Evolutionary conservation across 495 filamentous ascomycete genomes (phyloP).

Genomic region (Penicillium ochrochloron): DNA sequence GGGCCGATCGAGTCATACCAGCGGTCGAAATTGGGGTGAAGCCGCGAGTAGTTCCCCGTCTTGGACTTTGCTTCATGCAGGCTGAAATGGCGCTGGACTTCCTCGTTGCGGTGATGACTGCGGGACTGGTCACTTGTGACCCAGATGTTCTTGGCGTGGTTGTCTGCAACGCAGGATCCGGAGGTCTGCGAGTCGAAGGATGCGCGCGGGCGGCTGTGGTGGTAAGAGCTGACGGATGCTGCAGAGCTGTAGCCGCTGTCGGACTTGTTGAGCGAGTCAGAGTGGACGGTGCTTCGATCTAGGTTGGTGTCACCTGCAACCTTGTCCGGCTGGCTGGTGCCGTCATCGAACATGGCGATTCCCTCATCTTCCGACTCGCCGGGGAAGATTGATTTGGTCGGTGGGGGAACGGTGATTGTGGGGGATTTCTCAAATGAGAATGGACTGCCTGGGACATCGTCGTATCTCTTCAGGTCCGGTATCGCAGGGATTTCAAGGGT

Average conservation of each 20-base stretch:
- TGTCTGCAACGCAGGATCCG: constrained; percentile 20
- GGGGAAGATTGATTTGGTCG: constrained; percentile 15
- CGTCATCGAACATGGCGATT: constrained; percentile 34
- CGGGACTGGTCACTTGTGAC: background rate
- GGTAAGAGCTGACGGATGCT: constrained; percentile 38
- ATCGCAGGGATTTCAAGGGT: constrained; percentile 29
- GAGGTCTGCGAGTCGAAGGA: constrained; percentile 40
- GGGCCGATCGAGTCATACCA: constrained; percentile 31
- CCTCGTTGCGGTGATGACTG: constrained; percentile 5
- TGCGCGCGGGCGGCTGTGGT: constrained; percentile 30
- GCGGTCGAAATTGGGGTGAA: constrained; percentile 21
- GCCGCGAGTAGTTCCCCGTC: constrained; percentile 25
- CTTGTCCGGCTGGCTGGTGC: constrained; percentile 21
- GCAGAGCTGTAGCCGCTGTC: constrained; percentile 53
- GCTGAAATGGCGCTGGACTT: constrained; percentile 28
- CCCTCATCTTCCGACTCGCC: constrained; percentile 38
- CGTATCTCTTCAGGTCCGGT: constrained; percentile 23
- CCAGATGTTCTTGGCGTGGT: constrained; percentile 12
- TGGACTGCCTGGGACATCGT: constrained; percentile 40
- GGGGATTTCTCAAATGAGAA: constrained; percentile 49
- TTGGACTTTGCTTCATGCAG: constrained; percentile 23
- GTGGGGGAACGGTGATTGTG: constrained; percentile 17
- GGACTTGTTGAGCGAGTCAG: constrained; percentile 39
- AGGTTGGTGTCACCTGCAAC: constrained; percentile 7
- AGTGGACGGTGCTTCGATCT: constrained; percentile 28